These are phyloP conservation scores for Aphanoascus verrucosus DNA, from an alignment of 2,329 filamentous ascomycete species.

Conservation along the genomic window DNA sequence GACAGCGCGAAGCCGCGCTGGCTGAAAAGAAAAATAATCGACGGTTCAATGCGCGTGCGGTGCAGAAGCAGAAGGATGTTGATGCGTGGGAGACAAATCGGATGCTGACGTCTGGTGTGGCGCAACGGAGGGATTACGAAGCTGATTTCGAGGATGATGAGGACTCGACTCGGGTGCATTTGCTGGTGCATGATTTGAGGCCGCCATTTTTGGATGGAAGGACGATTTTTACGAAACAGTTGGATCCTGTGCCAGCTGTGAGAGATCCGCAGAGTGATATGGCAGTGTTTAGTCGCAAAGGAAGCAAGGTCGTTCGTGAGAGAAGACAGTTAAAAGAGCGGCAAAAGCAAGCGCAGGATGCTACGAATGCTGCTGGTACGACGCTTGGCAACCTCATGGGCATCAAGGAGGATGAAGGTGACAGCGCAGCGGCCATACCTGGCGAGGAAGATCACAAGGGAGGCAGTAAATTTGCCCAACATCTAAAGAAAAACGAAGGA, in stretches of 20 bases:
- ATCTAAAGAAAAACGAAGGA: constrained; percentile 77
- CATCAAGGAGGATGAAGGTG: constrained; percentile 76
- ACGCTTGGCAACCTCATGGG: constrained; percentile 91
- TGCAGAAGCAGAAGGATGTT: constrained; percentile 85
- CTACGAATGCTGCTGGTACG: constrained; percentile 85
- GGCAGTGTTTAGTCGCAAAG: constrained; percentile 94
- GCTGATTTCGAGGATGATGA: constrained; percentile 75
- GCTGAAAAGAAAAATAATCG: constrained; percentile 69
- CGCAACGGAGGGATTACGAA: constrained; percentile 72
- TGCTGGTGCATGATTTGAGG: constrained; percentile 84
- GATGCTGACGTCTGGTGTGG: constrained; percentile 93
- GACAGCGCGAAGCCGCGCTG: constrained; percentile 61
- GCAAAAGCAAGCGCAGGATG: constrained; percentile 87
- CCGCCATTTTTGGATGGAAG: constrained; percentile 91
- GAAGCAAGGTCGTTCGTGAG: constrained; percentile 85
- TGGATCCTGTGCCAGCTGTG: constrained; percentile 89
- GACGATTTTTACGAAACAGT: constrained; percentile 92
- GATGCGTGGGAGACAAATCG: constrained; percentile 98
- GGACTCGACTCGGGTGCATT: constrained; percentile 76
- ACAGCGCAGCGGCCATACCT: constrained; percentile 70
- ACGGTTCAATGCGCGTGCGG: constrained; percentile 59
- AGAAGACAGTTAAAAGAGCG: constrained; percentile 84
- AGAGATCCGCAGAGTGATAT: constrained; percentile 93
- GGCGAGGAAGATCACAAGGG: constrained; percentile 58
- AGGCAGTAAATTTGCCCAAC: constrained; percentile 71